phyloP scores from a whole-genome alignment of 495 filamentous ascomycete genomes.

The Podospora sp. region DNA sequence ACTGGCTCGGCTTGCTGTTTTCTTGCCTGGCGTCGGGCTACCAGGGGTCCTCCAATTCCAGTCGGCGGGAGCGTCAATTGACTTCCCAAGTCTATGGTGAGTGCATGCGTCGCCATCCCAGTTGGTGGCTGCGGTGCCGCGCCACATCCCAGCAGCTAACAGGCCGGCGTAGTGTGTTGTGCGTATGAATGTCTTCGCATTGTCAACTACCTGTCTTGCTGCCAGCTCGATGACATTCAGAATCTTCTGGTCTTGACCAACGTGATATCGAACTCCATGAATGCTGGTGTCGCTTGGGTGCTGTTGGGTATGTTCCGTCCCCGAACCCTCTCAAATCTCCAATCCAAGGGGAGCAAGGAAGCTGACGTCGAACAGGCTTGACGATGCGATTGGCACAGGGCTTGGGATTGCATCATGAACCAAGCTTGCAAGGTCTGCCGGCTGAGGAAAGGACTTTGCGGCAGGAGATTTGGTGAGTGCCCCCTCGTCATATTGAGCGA shows the following conservation, averaged over 20 bases:
- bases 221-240: slow-evolving; percentile 13
- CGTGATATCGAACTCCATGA: slow-evolving; percentile 16
- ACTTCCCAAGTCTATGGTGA: slow-evolving; percentile 16
- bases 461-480: slow-evolving; percentile 12
- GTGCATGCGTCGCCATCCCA: background rate
- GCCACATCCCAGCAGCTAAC: background rate
- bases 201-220: slow-evolving; percentile 15
- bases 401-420: slow-evolving; percentile 12
- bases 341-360: background rate
- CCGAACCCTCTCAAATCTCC: background rate
- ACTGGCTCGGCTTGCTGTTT: slow-evolving; percentile 16
- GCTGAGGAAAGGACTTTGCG: slow-evolving; percentile 5
- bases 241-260: slow-evolving; percentile 13
- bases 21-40: slow-evolving; percentile 11
- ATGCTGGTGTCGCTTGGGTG: slow-evolving; percentile 13
- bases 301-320: background rate
- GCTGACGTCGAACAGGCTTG: slow-evolving; percentile 8
- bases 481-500: background rate
- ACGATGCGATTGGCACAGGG: slow-evolving; percentile 14
- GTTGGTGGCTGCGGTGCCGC: no score
- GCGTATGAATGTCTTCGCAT: slow-evolving; percentile 17
- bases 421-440: background rate
- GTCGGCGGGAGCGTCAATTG: slow-evolving; percentile 4
- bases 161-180: slow-evolving; percentile 3
- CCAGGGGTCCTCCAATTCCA: slow-evolving; percentile 10